These are phyloP conservation scores for Castanopsis chinensis DNA, from an alignment of 306 rosid genomes.

Conservation along the genomic window DNA sequence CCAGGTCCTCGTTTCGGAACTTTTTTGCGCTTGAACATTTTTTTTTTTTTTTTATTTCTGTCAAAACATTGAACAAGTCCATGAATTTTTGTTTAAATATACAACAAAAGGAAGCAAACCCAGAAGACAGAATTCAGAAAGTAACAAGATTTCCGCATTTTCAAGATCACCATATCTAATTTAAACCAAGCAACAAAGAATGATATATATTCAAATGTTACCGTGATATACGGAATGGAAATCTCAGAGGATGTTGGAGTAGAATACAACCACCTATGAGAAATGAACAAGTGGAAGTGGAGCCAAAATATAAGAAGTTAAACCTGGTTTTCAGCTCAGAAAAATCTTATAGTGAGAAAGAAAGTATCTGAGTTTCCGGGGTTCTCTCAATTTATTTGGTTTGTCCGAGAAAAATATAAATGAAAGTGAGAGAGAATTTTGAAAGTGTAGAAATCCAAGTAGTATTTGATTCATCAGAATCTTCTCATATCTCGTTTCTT, in stretches of 20 bases:
- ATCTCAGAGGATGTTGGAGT: slow-evolving; percentile 21
- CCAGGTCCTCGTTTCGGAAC: slow-evolving; percentile 78
- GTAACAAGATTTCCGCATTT: slow-evolving; percentile 22
- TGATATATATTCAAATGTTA: slow-evolving; percentile 15
- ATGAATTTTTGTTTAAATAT: slow-evolving; percentile 1
- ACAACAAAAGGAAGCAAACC: background rate
- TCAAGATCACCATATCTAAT: slow-evolving; percentile 37
- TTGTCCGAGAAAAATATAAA: slow-evolving; percentile 28
- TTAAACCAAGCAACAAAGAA: slow-evolving; percentile 33
- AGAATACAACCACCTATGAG: slow-evolving; percentile 17
- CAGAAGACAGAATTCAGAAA: slow-evolving; percentile 13
- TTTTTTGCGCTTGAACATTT: slow-evolving; percentile 33
- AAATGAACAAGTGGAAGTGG: slow-evolving; percentile 5
- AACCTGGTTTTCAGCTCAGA: slow-evolving; percentile 6
- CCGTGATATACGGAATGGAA: slow-evolving; percentile 33
- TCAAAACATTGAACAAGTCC: background rate
- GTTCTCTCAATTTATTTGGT: slow-evolving; percentile 43
- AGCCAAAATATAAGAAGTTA: background rate
- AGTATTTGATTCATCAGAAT: slow-evolving; percentile 30
- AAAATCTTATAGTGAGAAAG: slow-evolving; percentile 20
- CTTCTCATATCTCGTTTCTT: slow-evolving; percentile 37
- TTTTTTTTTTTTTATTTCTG: background rate
- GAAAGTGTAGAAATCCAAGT: slow-evolving; percentile 49
- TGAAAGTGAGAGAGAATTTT: slow-evolving; percentile 1
- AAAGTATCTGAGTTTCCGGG: slow-evolving; percentile 26